Evolutionary conservation across 306 rosid species (phyloP).

Genomic region (Dicorynia guianensis): DNA sequence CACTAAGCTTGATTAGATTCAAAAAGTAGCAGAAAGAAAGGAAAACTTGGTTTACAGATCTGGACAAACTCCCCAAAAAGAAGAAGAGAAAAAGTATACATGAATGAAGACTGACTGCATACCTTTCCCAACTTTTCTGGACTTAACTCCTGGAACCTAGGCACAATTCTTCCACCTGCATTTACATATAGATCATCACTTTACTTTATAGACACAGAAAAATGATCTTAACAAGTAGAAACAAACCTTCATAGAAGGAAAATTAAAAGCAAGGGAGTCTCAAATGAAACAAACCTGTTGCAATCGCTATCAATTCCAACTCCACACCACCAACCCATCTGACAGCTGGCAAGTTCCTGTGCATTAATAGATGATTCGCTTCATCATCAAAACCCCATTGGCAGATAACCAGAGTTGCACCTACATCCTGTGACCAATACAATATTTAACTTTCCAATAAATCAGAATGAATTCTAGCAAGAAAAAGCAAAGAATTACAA

Average conservation of each 20-base stretch:
- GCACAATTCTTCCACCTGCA: slow-evolving; percentile 98
- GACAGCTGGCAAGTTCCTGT: slow-evolving; percentile 95
- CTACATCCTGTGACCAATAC: slow-evolving; percentile 73
- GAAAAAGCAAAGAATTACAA: neutral
- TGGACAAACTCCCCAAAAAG: too few species aligned
- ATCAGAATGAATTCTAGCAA: slow-evolving; percentile 19
- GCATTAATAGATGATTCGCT: slow-evolving; percentile 97
- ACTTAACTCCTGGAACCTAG: slow-evolving; percentile 94
- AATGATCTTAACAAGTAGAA: neutral
- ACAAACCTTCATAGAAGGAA: neutral
- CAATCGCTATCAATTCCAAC: slow-evolving; percentile 96
- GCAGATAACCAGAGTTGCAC: slow-evolving; percentile 95
- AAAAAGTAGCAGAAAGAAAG: too few species aligned
- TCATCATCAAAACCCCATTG: slow-evolving; percentile 99
- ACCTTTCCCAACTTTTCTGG: slow-evolving; percentile 95
- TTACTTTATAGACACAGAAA: neutral
- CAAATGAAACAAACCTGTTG: slow-evolving; percentile 73
- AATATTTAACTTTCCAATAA: slow-evolving; percentile 5
- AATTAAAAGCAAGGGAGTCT: slow-evolving; percentile 22
- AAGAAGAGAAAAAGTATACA: too few species aligned
- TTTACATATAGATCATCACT: slow-evolving; percentile 35
- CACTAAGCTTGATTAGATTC: too few species aligned
- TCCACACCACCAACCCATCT: slow-evolving; percentile 99
- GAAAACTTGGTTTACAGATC: too few species aligned
- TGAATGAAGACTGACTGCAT: slow-evolving; percentile 26